Evolutionary conservation across 768 basidiomycete genomes (phyloP).

Genomic region (Lactarius evosmus): DNA sequence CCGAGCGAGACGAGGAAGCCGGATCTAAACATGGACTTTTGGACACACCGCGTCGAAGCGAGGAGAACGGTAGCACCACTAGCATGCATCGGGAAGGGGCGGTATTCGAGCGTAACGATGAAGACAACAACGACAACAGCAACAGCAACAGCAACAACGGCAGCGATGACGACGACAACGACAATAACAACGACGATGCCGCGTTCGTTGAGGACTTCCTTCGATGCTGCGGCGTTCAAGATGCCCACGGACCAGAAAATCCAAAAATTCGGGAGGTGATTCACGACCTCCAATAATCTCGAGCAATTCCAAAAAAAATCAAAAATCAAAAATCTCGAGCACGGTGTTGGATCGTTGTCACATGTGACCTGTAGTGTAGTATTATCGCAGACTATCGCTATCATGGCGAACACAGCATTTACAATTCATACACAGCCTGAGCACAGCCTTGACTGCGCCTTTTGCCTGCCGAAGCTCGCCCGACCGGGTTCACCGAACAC

Average conservation of each 20-base stretch:
- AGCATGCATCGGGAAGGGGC: slow-evolving; percentile 16
- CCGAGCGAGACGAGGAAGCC: slow-evolving; percentile 22
- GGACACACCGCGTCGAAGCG: slow-evolving; percentile 20
- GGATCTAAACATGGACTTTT: slow-evolving; percentile 21
- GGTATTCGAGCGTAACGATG: background rate
- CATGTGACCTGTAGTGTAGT: background rate
- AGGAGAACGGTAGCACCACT: slow-evolving; percentile 13
- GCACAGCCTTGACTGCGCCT: background rate
- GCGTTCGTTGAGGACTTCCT: slow-evolving; percentile 49
- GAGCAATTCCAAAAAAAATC: too few species aligned
- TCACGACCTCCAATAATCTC: slow-evolving; percentile 36
- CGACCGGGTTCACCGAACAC: background rate
- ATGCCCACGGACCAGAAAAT: slow-evolving; percentile 55
- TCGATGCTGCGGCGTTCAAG: slow-evolving; percentile 41
- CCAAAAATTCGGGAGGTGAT: slow-evolving; percentile 49
- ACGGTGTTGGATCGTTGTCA: background rate
- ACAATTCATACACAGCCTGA: background rate
- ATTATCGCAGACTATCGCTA: background rate
- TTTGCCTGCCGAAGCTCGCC: background rate
- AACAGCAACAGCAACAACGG: too few species aligned
- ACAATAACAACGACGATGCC: slow-evolving; percentile 28
- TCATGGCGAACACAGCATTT: background rate
- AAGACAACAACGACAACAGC: too few species aligned
- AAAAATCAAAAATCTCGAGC: slow-evolving; percentile 18
- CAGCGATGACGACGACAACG: too few species aligned